These are phyloP conservation scores for Angomonas desouzai DNA, from an alignment of 208 protist species.

Conservation along the genomic window DNA sequence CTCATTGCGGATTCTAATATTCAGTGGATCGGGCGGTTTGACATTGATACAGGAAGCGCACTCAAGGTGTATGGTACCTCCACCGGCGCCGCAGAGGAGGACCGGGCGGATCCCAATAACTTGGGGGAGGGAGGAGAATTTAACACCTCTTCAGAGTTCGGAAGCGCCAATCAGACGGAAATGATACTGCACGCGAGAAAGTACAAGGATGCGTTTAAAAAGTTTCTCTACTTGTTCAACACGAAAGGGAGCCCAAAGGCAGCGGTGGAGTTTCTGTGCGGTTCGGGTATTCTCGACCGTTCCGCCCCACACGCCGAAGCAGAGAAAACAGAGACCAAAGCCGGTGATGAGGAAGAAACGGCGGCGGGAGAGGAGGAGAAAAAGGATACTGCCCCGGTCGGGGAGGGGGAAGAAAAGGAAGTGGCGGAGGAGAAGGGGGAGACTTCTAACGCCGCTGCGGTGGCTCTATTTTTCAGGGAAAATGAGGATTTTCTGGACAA, in stretches of 20 bases:
- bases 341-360: neutral
- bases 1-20: slow-evolving; percentile 72
- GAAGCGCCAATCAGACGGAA: neutral
- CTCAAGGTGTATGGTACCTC: neutral
- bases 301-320: neutral
- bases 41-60: slow-evolving; percentile 27
- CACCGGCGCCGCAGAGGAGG: neutral
- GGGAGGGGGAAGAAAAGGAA: neutral
- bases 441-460: neutral
- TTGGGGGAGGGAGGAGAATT: neutral
- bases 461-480: slow-evolving; percentile 54
- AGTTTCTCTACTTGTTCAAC: slow-evolving; percentile 75
- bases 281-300: slow-evolving; percentile 13
- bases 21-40: slow-evolving; percentile 87
- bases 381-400: neutral
- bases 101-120: neutral
- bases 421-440: neutral
- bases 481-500: slow-evolving; percentile 79
- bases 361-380: neutral
- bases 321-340: neutral
- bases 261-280: slow-evolving; percentile 60
- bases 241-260: slow-evolving; percentile 31
- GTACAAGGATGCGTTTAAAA: slow-evolving; percentile 67
- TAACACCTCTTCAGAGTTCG: neutral
- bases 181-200: slow-evolving; percentile 43